Conservation (phyloP, 148 eudicot species). For the Rhododendron griersonianum region DNA sequence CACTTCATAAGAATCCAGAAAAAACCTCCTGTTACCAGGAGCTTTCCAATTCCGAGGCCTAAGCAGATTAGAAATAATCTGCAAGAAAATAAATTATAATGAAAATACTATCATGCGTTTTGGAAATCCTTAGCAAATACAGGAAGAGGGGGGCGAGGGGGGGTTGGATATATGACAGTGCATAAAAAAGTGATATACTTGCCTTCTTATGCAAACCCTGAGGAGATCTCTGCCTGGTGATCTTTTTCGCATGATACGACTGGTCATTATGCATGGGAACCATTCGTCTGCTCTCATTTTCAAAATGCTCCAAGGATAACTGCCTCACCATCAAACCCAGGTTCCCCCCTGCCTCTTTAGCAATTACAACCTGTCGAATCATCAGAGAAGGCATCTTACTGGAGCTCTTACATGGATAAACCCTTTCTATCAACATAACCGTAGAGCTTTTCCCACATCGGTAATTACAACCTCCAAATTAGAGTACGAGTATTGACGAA, state of each 20-base stretch:
- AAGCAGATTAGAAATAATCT: slow-evolving; percentile 84
- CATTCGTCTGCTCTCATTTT: slow-evolving; percentile 97
- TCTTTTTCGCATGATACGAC: slow-evolving; percentile 52
- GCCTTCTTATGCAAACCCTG: slow-evolving; percentile 97
- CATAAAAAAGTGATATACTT: slow-evolving; percentile 15
- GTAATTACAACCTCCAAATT: neutral
- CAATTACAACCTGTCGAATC: slow-evolving; percentile 79
- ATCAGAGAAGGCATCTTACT: slow-evolving; percentile 11
- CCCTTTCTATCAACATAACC: neutral
- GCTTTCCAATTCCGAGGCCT: slow-evolving; percentile 94
- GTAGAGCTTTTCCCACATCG: neutral
- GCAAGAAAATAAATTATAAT: slow-evolving; percentile 22
- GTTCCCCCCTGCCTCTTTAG: slow-evolving; percentile 87
- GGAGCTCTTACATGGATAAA: slow-evolving; percentile 5
- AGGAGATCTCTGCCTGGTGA: slow-evolving; percentile 72
- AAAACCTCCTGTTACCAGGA: slow-evolving; percentile 83
- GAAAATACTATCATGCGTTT: neutral
- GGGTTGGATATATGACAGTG: neutral
- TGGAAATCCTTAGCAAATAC: neutral
- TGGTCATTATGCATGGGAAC: slow-evolving; percentile 61
- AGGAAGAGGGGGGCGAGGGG: neutral
- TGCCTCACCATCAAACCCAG: slow-evolving; percentile 95
- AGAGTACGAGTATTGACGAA: neutral
- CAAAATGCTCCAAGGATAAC: slow-evolving; percentile 92
- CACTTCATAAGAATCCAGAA: slow-evolving; percentile 92